Conservation (phyloP, 176 grass and related monocot species). For the Musa schizocarpa region DNA sequence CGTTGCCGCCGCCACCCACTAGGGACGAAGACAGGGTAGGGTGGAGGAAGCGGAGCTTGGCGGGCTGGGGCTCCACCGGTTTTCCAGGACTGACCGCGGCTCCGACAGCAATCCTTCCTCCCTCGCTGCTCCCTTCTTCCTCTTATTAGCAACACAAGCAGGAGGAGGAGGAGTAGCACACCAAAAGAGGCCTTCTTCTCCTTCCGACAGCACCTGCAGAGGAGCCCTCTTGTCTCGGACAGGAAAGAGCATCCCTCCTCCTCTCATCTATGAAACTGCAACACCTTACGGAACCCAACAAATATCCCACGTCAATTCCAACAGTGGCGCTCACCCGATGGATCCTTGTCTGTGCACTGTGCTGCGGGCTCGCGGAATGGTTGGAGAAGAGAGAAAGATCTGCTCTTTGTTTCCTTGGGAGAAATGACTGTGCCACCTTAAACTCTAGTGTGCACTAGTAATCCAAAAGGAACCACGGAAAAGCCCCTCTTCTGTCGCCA, state of each 20-base stretch:
- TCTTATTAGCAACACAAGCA: not conserved
- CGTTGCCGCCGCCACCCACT: not conserved
- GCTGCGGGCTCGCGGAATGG: not conserved
- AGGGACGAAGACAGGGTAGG: constrained; percentile 1
- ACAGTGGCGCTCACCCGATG: not conserved
- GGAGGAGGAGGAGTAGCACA: not conserved
- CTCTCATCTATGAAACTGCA: not conserved
- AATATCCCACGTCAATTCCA: not conserved
- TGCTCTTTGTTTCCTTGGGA: not conserved
- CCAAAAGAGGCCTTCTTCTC: constrained; percentile 5
- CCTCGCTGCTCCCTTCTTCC: not conserved
- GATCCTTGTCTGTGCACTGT: not conserved
- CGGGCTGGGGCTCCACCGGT: not conserved
- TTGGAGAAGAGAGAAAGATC: not conserved
- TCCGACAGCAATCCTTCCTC: not conserved
- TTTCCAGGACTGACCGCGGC: constrained; percentile 1
- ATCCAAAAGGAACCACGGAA: not conserved
- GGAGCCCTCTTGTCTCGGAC: not conserved
- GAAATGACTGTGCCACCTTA: not conserved
- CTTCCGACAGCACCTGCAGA: not conserved
- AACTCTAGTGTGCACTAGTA: not conserved
- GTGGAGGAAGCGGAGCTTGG: not conserved
- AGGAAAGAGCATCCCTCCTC: not conserved
- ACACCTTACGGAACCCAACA: not conserved
- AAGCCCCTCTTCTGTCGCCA: not conserved